Conservation (phyloP, 73 alveolate genomes). For the Paramecium sonneborni region DNA sequence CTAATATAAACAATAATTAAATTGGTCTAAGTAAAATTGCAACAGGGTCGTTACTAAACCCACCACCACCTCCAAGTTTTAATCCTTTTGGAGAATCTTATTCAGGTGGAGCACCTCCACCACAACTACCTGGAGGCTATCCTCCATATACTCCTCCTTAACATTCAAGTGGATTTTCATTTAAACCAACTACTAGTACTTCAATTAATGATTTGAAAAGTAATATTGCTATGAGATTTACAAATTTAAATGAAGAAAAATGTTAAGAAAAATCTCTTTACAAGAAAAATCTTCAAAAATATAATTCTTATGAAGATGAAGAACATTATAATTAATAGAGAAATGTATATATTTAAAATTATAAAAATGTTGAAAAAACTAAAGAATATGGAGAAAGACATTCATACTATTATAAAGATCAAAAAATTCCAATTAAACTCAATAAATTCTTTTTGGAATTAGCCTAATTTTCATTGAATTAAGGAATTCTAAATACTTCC, state of each 20-base stretch:
- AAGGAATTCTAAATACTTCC: constrained; percentile 15
- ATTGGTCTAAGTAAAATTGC: not conserved
- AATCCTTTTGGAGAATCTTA: no score
- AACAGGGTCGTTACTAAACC: not conserved
- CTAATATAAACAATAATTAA: not conserved
- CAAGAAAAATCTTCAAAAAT: no score
- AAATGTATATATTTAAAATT: constrained; percentile 16
- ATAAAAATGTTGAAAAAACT: constrained; percentile 80
- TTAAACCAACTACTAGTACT: no score
- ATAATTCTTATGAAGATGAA: not conserved
- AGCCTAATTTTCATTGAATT: constrained; percentile 72
- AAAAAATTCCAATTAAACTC: not conserved
- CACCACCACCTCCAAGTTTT: no score
- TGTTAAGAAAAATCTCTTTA: no score
- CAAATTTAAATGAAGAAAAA: no score
- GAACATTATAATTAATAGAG: not conserved
- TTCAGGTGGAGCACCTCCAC: no score
- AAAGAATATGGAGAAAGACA: constrained; percentile 89
- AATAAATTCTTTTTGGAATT: constrained; percentile 81
- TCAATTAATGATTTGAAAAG: no score
- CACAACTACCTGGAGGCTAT: no score
- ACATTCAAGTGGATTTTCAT: no score
- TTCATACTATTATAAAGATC: constrained; percentile 53
- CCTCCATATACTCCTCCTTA: no score
- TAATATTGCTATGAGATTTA: no score